Evolutionary conservation across 257 asterid species (phyloP).

Genomic region (Osmanthus fragrans): DNA sequence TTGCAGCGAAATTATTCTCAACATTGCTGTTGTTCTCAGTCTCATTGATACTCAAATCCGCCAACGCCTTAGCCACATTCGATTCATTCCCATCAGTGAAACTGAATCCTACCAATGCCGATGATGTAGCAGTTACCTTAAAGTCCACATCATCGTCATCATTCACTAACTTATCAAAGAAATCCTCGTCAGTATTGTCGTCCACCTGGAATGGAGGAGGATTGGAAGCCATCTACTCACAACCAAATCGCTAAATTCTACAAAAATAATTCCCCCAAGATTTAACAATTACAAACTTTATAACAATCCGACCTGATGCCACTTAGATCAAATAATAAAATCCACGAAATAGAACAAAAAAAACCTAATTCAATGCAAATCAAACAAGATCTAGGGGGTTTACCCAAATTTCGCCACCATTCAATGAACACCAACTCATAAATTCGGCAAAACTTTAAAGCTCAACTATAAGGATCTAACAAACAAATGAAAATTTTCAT

Average conservation of each 20-base stretch:
- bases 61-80: conserved; percentile 72
- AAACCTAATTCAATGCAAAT: conserved; percentile 27
- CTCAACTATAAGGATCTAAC: conserved; percentile 27
- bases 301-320: conserved; percentile 39
- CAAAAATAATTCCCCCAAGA: conserved; percentile 14
- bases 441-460: conserved; percentile 24
- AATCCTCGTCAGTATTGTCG: conserved; percentile 95
- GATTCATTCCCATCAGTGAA: conserved; percentile 56
- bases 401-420: conserved; percentile 12
- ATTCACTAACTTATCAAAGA: conserved; percentile 84
- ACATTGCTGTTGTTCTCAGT: conserved; percentile 31
- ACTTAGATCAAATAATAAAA: conserved; percentile 51
- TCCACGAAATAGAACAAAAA: conserved; percentile 25
- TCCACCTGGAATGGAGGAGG: conserved; percentile 96
- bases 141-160: conserved; percentile 66
- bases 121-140: conserved; percentile 38
- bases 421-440: conserved; percentile 12
- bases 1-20: conserved; percentile 19
- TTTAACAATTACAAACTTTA: conserved; percentile 25
- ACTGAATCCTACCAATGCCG: conserved; percentile 27
- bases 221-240: conserved; percentile 76
- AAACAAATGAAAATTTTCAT: conserved; percentile 12
- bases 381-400: conserved; percentile 61
- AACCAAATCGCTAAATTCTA: conserved; percentile 28
- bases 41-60: conserved; percentile 62